Percentiles rank a stretch among this genome's conserved stretches.
These are phyloP conservation scores for Cucumis cinereus DNA, from an alignment of 306 rosid species.

Conservation along the genomic window DNA sequence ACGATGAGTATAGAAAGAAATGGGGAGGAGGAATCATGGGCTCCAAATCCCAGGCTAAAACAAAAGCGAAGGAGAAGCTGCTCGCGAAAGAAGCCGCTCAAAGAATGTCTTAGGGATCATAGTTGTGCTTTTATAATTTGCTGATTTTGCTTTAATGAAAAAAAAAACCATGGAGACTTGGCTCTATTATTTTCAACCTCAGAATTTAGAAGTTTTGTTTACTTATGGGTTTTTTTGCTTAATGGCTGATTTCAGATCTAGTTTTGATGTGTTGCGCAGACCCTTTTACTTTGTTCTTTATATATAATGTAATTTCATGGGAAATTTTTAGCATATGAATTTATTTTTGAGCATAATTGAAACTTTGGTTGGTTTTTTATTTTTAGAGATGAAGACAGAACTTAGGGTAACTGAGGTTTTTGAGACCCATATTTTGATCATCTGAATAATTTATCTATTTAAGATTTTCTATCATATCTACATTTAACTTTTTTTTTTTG, in stretches of 20 bases:
- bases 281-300: not conserved
- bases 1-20: slow-evolving; percentile 56
- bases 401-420: no score
- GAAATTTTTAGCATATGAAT: not conserved
- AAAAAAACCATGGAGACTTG: not conserved
- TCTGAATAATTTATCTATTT: no score
- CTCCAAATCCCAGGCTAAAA: slow-evolving; percentile 68
- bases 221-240: not conserved
- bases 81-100: slow-evolving; percentile 80
- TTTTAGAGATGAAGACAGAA: no score
- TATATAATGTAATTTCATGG: not conserved
- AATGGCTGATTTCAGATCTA: not conserved
- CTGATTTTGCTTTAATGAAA: not conserved
- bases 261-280: not conserved
- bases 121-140: not conserved
- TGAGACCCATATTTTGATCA: no score
- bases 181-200: not conserved
- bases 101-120: slow-evolving; percentile 33
- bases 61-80: slow-evolving; percentile 54
- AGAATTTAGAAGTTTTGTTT: not conserved
- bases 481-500: no score
- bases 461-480: no score
- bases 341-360: not conserved
- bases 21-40: slow-evolving; percentile 96
- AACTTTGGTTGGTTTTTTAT: not conserved